Conservation (phyloP, 495 filamentous ascomycete genomes). For the Penicillium lividum region DNA sequence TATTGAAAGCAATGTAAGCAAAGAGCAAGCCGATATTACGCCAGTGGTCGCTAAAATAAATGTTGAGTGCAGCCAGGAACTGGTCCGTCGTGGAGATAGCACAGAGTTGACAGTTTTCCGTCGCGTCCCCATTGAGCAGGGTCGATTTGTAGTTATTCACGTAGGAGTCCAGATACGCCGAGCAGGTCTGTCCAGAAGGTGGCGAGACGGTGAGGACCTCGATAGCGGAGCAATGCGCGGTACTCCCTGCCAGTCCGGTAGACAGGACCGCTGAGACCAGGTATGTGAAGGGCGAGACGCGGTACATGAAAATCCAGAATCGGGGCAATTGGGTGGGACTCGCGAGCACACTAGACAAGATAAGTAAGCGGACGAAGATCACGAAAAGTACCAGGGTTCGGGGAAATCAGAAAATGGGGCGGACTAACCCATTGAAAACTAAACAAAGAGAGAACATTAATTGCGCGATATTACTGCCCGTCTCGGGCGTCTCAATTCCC, state of each 20-base stretch:
- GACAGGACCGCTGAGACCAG: slow-evolving; percentile 66
- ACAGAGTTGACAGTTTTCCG: slow-evolving; percentile 62
- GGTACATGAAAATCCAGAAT: slow-evolving; percentile 90
- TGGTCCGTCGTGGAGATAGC: slow-evolving; percentile 58
- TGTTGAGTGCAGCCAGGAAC: slow-evolving; percentile 54
- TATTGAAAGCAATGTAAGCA: slow-evolving; percentile 76
- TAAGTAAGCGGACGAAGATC: slow-evolving; percentile 14
- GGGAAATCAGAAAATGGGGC: neutral
- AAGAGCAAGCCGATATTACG: slow-evolving; percentile 72
- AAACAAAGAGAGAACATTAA: slow-evolving; percentile 66
- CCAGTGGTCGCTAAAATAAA: slow-evolving; percentile 61
- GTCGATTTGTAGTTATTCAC: slow-evolving; percentile 49
- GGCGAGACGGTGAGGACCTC: slow-evolving; percentile 61
- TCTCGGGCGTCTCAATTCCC: slow-evolving; percentile 65
- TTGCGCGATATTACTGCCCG: slow-evolving; percentile 64
- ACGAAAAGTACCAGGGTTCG: neutral
- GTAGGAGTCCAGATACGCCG: slow-evolving; percentile 57
- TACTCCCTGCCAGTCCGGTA: slow-evolving; percentile 58
- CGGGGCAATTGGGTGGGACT: slow-evolving; percentile 59
- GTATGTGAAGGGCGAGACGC: slow-evolving; percentile 74
- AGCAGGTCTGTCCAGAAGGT: slow-evolving; percentile 53
- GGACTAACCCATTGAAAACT: slow-evolving; percentile 63
- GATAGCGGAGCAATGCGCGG: slow-evolving; percentile 58
- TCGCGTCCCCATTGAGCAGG: slow-evolving; percentile 53
- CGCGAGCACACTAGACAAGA: slow-evolving; percentile 60